Conservation (phyloP, 129 eudicot genomes). For the Logfia minima region DNA sequence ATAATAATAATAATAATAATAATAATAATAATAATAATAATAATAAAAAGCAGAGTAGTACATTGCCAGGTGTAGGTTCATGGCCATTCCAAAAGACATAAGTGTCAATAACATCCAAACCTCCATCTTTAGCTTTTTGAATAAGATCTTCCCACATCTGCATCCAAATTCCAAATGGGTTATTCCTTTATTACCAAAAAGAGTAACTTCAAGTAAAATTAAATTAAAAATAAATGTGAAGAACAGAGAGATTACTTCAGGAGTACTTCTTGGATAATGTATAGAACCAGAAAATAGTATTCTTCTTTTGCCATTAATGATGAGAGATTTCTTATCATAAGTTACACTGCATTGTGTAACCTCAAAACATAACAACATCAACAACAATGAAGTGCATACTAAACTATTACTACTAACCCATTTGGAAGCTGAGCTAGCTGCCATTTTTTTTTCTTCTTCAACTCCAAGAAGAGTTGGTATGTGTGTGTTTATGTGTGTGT, state of each 20-base stretch:
- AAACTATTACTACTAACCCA: constrained; percentile 14
- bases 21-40: neutral
- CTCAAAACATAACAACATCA: constrained; percentile 35
- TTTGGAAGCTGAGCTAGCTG: constrained; percentile 51
- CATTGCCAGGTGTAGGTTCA: constrained; percentile 94
- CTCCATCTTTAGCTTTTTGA: constrained; percentile 91
- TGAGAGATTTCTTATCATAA: constrained; percentile 68
- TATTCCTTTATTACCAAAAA: neutral
- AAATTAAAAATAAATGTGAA: neutral
- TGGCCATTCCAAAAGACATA: constrained; percentile 91
- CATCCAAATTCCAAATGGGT: constrained; percentile 28
- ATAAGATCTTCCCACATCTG: constrained; percentile 98
- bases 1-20: neutral
- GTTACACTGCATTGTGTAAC: constrained; percentile 54
- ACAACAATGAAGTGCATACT: constrained; percentile 27
- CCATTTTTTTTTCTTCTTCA: constrained; percentile 26
- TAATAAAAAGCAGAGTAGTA: constrained; percentile 9
- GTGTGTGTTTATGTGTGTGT: neutral
- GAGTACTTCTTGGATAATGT: constrained; percentile 93
- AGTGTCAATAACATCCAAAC: constrained; percentile 84
- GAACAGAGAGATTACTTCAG: constrained; percentile 50
- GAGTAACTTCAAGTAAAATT: neutral
- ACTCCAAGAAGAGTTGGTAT: constrained; percentile 18
- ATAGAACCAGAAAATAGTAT: constrained; percentile 85
- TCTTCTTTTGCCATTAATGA: constrained; percentile 76